These are phyloP conservation scores for Alternaria alternata DNA, from an alignment of 2,329 filamentous ascomycete genomes.

Conservation along the genomic window DNA sequence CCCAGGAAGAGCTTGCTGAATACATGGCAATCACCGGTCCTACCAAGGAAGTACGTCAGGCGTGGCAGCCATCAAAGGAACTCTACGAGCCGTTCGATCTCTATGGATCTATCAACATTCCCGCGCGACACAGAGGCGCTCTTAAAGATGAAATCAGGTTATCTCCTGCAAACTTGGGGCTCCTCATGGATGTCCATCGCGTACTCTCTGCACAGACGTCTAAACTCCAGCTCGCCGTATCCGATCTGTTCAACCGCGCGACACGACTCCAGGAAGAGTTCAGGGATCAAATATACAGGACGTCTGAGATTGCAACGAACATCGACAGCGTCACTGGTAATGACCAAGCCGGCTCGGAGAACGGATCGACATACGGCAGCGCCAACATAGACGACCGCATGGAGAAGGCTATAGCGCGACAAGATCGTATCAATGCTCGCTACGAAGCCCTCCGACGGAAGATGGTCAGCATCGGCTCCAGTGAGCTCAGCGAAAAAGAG, in stretches of 20 bases:
- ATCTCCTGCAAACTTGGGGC: constrained; percentile 73
- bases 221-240: constrained; percentile 71
- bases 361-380: constrained; percentile 59
- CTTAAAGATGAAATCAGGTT: constrained; percentile 74
- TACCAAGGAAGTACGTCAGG: constrained; percentile 66
- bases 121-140: constrained; percentile 67
- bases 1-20: constrained; percentile 38
- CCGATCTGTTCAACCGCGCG: constrained; percentile 76
- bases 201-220: constrained; percentile 74
- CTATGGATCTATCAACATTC: constrained; percentile 65
- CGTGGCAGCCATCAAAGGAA: constrained; percentile 69
- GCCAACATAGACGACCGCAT: constrained; percentile 68
- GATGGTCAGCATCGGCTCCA: constrained; percentile 57
- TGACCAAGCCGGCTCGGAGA: constrained; percentile 55
- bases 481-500: constrained; percentile 70
- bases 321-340: constrained; percentile 72
- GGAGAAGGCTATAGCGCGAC: constrained; percentile 62
- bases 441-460: constrained; percentile 67
- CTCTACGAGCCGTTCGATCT: constrained; percentile 67
- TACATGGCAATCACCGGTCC: constrained; percentile 30
- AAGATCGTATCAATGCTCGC: constrained; percentile 65
- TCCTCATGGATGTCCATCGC: constrained; percentile 77
- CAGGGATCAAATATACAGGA: constrained; percentile 70
- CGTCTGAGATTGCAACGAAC: constrained; percentile 69
- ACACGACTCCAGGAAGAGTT: constrained; percentile 73